phyloP scores from a whole-genome alignment of 768 basidiomycete genomes.

The Holtermanniella nyarrowii region DNA sequence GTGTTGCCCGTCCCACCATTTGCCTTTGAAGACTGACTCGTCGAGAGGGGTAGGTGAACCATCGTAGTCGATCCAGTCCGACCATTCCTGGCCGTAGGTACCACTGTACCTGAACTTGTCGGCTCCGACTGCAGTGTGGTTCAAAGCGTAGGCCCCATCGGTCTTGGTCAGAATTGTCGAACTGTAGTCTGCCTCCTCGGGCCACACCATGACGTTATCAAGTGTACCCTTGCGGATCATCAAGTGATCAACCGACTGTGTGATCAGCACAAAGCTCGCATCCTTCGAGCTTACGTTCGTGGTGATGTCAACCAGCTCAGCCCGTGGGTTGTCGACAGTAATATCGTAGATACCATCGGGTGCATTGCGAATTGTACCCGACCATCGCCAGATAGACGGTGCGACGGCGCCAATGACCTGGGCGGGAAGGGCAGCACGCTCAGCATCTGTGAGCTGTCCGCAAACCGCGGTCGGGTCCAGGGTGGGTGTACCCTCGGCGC shows the following conservation, averaged over 20 bases:
- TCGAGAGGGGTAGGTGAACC: slow-evolving; percentile 54
- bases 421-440: not conserved
- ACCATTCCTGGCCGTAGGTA: slow-evolving; percentile 79
- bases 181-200: slow-evolving; percentile 63
- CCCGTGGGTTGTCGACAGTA: slow-evolving; percentile 51
- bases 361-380: slow-evolving; percentile 60
- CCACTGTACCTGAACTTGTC: slow-evolving; percentile 77
- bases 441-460: slow-evolving; percentile 4
- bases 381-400: slow-evolving; percentile 60
- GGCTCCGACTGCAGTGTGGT: slow-evolving; percentile 74
- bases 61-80: slow-evolving; percentile 70
- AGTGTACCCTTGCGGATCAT: slow-evolving; percentile 66
- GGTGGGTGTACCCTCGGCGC: slow-evolving; percentile 51
- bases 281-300: slow-evolving; percentile 57
- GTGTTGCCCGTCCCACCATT: slow-evolving; percentile 73
- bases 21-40: slow-evolving; percentile 47
- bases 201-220: slow-evolving; percentile 78
- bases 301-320: slow-evolving; percentile 43
- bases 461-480: slow-evolving; percentile 48
- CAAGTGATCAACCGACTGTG: slow-evolving; percentile 60
- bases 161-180: slow-evolving; percentile 44
- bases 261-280: too few species aligned
- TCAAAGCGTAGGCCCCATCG: slow-evolving; percentile 60
- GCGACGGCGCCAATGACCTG: slow-evolving; percentile 46
- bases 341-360: slow-evolving; percentile 76